These are phyloP conservation scores for Fusarium pilosicola DNA, from an alignment of 2,329 filamentous ascomycete species.

Conservation along the genomic window DNA sequence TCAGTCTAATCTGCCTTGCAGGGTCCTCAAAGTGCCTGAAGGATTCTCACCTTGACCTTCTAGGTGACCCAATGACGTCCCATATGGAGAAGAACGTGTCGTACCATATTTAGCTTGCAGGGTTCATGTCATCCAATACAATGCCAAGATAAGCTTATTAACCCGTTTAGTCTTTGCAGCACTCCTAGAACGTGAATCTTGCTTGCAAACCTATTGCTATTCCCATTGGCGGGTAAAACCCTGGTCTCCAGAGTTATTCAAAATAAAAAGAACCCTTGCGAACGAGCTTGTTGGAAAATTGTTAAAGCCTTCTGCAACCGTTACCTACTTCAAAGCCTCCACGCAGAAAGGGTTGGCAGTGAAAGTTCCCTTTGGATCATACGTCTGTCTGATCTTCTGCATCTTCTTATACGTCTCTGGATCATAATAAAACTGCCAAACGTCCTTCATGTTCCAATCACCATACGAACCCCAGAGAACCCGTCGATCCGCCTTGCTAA, in stretches of 20 bases:
- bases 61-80: neutral
- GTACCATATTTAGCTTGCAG: too few species aligned
- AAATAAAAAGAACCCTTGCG: too few species aligned
- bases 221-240: neutral
- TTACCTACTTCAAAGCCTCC: neutral
- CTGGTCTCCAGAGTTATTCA: too few species aligned
- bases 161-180: neutral
- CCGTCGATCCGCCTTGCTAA: conserved; percentile 50
- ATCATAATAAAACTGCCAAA: conserved; percentile 49
- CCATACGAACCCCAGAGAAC: conserved; percentile 53
- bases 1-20: neutral
- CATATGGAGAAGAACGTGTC: neutral
- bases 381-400: conserved; percentile 40
- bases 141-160: neutral
- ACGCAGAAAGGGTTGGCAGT: conserved; percentile 48
- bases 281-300: too few species aligned
- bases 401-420: conserved; percentile 47
- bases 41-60: neutral
- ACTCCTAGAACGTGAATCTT: neutral
- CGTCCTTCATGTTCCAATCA: conserved; percentile 43
- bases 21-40: neutral
- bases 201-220: neutral
- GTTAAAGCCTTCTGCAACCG: neutral
- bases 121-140: accelerated
- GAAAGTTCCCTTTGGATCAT: conserved; percentile 51